Evolutionary conservation across 2,329 filamentous ascomycete genomes (phyloP).

Genomic region (Penicillium sp.): DNA sequence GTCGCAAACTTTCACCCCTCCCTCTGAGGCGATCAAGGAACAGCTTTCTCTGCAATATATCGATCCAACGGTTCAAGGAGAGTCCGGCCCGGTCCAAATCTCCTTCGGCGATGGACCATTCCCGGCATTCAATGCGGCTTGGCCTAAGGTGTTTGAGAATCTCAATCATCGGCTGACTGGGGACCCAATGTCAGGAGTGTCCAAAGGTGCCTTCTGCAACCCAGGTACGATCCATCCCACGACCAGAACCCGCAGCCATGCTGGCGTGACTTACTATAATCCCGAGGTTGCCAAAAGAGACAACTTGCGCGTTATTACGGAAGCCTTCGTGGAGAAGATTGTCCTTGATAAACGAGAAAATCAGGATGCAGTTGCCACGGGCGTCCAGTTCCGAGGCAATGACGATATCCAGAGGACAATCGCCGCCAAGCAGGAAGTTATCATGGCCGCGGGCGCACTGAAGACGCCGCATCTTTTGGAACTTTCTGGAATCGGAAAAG

Average conservation of each 20-base stretch:
- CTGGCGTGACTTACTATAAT: conserved; percentile 14
- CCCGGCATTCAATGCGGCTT: conserved; percentile 5
- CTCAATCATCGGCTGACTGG: conserved; percentile 9
- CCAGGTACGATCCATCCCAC: conserved; percentile 25
- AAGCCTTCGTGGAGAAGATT: conserved; percentile 46
- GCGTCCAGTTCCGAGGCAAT: conserved; percentile 14
- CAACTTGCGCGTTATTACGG: conserved; percentile 47
- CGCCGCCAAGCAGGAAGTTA: conserved; percentile 47
- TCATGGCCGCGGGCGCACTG: conserved; percentile 55
- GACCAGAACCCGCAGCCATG: conserved; percentile 12
- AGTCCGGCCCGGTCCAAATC: conserved; percentile 11
- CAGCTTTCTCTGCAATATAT: conserved; percentile 7
- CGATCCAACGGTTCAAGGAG: conserved; percentile 3
- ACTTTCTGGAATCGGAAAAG: conserved; percentile 55
- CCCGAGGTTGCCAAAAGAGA: conserved; percentile 33
- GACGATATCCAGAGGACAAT: conserved; percentile 38
- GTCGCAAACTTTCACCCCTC: conserved; percentile 30
- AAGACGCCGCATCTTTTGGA: conserved; percentile 55
- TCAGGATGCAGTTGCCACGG: conserved; percentile 13
- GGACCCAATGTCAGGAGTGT: conserved; percentile 34
- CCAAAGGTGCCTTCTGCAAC: conserved; percentile 37
- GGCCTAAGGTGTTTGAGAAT: conserved; percentile 15
- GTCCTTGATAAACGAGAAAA: conserved; percentile 35
- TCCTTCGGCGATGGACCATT: conserved; percentile 10
- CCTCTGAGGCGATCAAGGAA: conserved; percentile 5